Evolutionary conservation across 2,329 filamentous ascomycete species (phyloP), one percentile per base, ranked within the genome.

Genomic region (Fusarium musae): DNA sequence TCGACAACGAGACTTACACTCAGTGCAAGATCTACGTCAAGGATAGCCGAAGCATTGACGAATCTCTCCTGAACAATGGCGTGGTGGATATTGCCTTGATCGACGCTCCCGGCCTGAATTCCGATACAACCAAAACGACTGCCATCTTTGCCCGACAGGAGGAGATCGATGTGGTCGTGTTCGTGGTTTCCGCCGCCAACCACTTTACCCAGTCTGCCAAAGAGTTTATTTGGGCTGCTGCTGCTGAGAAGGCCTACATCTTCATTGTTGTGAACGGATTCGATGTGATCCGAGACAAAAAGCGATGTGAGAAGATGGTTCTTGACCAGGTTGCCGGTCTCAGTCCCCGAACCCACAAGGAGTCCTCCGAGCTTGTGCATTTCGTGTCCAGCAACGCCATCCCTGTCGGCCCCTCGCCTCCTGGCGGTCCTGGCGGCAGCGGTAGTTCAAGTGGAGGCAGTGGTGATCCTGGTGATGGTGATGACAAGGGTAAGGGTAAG

Each of bases 231-330:
- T 93, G 93, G 87, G 96, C 96, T 57, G 96, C 96, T 4, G 96
- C 96, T 2, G 91, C 96, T 44, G 96, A 99, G 80, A 99, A 99
- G 83, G 96, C 96, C 1, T 99, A 99, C 80, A 95, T 99, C 71
- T 99, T 99, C 82, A 97, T 99, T 82, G 96, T 99, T 19, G 96
- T 99, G 75, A 99, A 99, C 80, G 95, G 96, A 23, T 99, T 95
- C 78, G 96, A 99, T 82, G 93, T 93, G 69, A 98, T 99, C 77
- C 89, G 93, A 72, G 95, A 98, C 82, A 96, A 98, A 85, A 88
- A 94, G 67, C 89, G 96, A 66, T 98, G 96, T 81, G 90, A 97
- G 81, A 94, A 96, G 79, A 93, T 94, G 90, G 96, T 99, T 56
- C 82, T 99, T 66, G 95, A 98, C 77, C 96, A 98, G 82, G 92